Evolutionary conservation across 1,284 basidiomycete species (phyloP), one percentile per base, ranked within the genome.

Genomic region (Irpex sp.): DNA sequence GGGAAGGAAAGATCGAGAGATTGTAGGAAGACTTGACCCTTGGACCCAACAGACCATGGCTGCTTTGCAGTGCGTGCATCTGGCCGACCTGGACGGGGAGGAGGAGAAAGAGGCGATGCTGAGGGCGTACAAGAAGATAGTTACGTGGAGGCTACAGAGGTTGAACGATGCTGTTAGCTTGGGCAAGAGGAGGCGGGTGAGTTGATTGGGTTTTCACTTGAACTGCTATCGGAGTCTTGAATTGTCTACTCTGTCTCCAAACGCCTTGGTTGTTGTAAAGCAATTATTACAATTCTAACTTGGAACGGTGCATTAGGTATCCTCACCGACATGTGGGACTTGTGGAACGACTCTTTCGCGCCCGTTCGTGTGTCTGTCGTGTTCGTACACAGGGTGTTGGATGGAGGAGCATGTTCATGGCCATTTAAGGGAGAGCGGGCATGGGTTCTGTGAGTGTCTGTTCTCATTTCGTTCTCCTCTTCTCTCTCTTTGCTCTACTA

Each of bases 331-430:
- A 5, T 95, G 93, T 72, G 82, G 82, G 8, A 81, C 79, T 6
- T 96, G 93, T 71, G 73, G 78, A 4, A 63, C 81, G 0, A 71
- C 85, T 0, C 78, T 93, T 19, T 77, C 85, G 2, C 80, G 91
- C n/a, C 92, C 93, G 1, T 89, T 91, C 73, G 86, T 86, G 6
- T 96, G 93, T 69, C 77, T 95, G 8, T 84, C 89, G n/a, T 96
- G 93, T 71, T 71, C 84, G 4, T 91, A 82, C 70, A 80, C 85
- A 31, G 93, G 90, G 5, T 96, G 93, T 70, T 91, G 88, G 91
- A 67, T 72, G 17, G 78, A 77, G 58, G 80, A 78, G 17, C 92
- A 89, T 72, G 78, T 84, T 52, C 72, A 77, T 5, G 75, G 72
- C 2, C 92, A 92, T 73, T 77, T 89, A 65, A 81, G 77, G 67